Conservation (phyloP, 2,329 filamentous ascomycete genomes). For the Meredithiella fracta region DNA sequence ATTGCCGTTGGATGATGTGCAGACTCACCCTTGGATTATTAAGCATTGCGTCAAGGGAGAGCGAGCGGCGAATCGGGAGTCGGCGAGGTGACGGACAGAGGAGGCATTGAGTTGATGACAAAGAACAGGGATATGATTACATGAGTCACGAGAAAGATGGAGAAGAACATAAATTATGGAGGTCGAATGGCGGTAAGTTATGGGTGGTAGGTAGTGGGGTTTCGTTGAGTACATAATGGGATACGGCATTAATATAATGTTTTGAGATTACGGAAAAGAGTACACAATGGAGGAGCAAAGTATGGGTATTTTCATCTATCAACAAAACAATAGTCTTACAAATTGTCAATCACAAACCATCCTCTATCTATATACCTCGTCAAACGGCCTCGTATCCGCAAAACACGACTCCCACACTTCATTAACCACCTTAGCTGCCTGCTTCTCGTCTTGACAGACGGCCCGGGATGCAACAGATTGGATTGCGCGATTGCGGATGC, state of each 20-base stretch:
- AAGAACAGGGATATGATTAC: background rate
- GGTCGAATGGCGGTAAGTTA: no score
- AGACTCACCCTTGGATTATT: conserved; percentile 86
- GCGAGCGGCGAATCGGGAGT: conserved; percentile 33
- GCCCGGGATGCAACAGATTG: conserved; percentile 65
- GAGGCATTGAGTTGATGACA: background rate
- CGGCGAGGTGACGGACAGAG: no score
- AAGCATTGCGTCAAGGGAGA: conserved; percentile 73
- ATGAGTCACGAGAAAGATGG: background rate
- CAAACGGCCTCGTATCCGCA: conserved; percentile 81
- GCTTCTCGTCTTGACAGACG: conserved; percentile 65
- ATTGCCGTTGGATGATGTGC: conserved; percentile 75
- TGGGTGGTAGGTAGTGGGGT: no score
- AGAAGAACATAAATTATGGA: background rate
- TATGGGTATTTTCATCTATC: background rate
- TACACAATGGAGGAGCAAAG: no score
- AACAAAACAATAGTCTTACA: background rate
- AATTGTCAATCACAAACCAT: background rate
- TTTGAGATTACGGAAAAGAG: no score
- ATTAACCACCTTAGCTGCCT: conserved; percentile 78
- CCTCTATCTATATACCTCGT: conserved; percentile 71
- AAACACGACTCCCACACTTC: conserved; percentile 99
- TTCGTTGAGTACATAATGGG: no score
- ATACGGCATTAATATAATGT: no score
- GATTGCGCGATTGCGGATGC: conserved; percentile 67